Base-by-base conservation (phyloP, 352 stramenopile genomes). In the Phytophthora aleatoria region DNA sequence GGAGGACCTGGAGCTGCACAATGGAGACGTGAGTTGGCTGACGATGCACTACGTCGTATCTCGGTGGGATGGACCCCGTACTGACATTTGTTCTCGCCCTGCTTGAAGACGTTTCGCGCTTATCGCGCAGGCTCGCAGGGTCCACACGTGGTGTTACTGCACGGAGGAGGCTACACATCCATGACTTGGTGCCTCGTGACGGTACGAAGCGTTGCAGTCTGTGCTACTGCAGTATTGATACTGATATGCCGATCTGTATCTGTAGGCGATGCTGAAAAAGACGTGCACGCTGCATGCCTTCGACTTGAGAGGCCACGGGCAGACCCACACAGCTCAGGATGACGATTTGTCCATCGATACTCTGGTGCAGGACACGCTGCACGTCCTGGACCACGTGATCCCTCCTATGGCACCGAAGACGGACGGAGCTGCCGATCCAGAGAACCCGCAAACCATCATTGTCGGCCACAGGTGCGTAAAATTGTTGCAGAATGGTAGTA, bases 121-220 rank as follows among this genome's bases (percentile, higher is more conserved):
- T 97, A 96, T 66, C 70, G 70, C 36, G 82, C 86, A 35, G 89
- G 89, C 26, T 79, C 66, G 12, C 44, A 78, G 36, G 87, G 87
- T 8, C 85, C 87, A 15, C 77, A 92, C 49, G 65, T 96, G 27
- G 81, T 97, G 47, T 69, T 95, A 55, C 72, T 97, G 43, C 89
- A 97, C 58, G 89, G 89, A 39, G 87, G 83, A 16, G 89, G 89
- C 55, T 93, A 94, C 71, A 91, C 85, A 24, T 91, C 83, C 50
- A 90, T 97, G 76, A 95, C 87, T 50, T 97, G 88, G 84, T 87
- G 83, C 57, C 72, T 94, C 15, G 76, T 89, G 36, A 80, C 85
- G 48, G 89, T 96, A 63, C 5, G 57, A 47, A 9, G 0, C 28
- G 8, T 12, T 52, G 2, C 13, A 30, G 11, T 11, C 5, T 9